phyloP scores from a whole-genome alignment of 352 stramenopile species.

The Phytophthora hibernalis region DNA sequence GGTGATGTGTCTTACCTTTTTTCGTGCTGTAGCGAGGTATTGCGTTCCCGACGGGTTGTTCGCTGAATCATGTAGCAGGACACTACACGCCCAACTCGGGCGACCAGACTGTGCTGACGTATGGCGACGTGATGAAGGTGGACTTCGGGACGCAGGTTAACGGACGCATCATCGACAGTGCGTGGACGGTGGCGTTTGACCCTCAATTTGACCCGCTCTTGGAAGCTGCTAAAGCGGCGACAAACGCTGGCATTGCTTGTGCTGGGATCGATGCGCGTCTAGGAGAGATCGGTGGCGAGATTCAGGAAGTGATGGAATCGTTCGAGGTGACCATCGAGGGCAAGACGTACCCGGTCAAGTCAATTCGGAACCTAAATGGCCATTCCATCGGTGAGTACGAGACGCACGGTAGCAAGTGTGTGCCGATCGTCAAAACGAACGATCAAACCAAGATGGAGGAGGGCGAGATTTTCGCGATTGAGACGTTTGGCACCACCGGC shows the following conservation, averaged over 20 bases:
- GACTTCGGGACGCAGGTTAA: slow-evolving; percentile 98
- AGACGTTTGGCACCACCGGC: slow-evolving; percentile 95
- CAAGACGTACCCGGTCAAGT: slow-evolving; percentile 95
- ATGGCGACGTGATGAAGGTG: slow-evolving; percentile 98
- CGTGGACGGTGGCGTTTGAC: slow-evolving; percentile 97
- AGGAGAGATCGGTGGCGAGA: slow-evolving; percentile 88
- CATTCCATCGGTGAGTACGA: slow-evolving; percentile 98
- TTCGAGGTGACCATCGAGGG: slow-evolving; percentile 97
- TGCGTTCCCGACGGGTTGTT: slow-evolving; percentile 93
- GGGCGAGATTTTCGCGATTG: slow-evolving; percentile 97
- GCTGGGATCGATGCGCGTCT: slow-evolving; percentile 96
- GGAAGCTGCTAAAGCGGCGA: slow-evolving; percentile 93
- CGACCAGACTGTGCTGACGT: slow-evolving; percentile 93
- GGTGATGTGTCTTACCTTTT: slow-evolving; percentile 31
- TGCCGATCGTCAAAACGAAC: slow-evolving; percentile 95
- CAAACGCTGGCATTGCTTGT: slow-evolving; percentile 91
- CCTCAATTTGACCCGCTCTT: slow-evolving; percentile 93
- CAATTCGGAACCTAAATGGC: slow-evolving; percentile 97
- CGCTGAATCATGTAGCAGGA: slow-evolving; percentile 96
- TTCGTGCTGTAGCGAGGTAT: slow-evolving; percentile 35
- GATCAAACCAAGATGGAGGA: slow-evolving; percentile 98
- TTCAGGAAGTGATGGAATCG: slow-evolving; percentile 98
- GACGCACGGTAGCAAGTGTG: slow-evolving; percentile 97
- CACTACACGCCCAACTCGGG: slow-evolving; percentile 98
- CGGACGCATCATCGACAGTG: slow-evolving; percentile 97